Evolutionary conservation across 1,284 basidiomycete genomes (phyloP).

Genomic region (Trametes polyzona): DNA sequence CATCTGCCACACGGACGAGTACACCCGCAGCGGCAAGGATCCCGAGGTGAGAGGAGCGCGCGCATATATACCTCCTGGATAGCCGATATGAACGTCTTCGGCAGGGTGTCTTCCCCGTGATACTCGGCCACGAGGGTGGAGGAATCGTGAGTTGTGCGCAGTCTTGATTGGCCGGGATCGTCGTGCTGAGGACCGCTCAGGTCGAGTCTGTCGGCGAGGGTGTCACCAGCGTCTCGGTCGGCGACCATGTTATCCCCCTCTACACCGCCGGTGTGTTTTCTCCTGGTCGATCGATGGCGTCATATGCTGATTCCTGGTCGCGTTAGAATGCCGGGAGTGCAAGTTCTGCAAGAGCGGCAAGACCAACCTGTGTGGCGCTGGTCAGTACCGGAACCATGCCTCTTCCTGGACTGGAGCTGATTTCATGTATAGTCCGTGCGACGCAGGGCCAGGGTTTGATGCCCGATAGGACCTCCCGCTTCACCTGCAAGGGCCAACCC

Average conservation of each 20-base stretch:
- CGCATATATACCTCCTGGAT: constrained; percentile 8
- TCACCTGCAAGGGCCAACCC: constrained; percentile 88
- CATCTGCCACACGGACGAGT: constrained; percentile 98
- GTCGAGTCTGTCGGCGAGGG: constrained; percentile 96
- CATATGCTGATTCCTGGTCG: constrained; percentile 7
- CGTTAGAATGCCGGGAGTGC: constrained; percentile 88
- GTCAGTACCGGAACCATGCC: constrained; percentile 40
- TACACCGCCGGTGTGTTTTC: constrained; percentile 80
- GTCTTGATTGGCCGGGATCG: neutral
- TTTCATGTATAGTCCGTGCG: constrained; percentile 65
- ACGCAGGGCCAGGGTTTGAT: constrained; percentile 97
- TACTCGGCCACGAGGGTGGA: constrained; percentile 92
- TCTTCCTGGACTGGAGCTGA: neutral
- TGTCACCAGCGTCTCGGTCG: constrained; percentile 84
- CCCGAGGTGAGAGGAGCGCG: constrained; percentile 70
- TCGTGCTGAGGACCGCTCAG: constrained; percentile 40
- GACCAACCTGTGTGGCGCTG: constrained; percentile 93
- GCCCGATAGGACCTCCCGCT: constrained; percentile 93
- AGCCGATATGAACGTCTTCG: constrained; percentile 22
- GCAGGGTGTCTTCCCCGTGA: constrained; percentile 92
- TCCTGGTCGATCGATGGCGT: neutral
- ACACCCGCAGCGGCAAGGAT: constrained; percentile 96
- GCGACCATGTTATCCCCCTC: constrained; percentile 93
- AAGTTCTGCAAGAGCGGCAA: constrained; percentile 99
- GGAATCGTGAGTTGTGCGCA: constrained; percentile 62